A percentile compares a stretch with the other conserved stretches of the same genome.
Evolutionary conservation across 768 basidiomycete genomes (phyloP).

Genomic region (Calvatia gigantea): DNA sequence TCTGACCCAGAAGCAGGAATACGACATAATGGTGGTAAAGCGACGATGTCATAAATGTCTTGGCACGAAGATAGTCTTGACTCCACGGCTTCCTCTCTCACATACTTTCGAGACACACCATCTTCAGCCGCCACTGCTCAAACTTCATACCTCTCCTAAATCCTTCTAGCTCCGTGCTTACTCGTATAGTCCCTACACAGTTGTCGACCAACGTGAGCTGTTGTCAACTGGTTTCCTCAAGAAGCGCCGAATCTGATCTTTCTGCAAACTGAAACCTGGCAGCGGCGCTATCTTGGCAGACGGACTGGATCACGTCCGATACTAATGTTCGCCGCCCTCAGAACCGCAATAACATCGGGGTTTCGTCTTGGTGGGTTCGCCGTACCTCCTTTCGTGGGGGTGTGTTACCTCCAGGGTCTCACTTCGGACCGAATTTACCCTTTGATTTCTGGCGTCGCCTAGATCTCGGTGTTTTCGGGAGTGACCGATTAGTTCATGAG

Average conservation of each 20-base stretch:
- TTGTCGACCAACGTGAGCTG: neutral
- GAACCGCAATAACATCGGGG: neutral
- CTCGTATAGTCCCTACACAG: neutral
- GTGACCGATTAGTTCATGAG: neutral
- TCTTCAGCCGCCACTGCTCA: neutral
- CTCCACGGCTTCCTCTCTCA: constrained; percentile 10
- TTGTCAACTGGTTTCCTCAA: neutral
- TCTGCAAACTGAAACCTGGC: neutral
- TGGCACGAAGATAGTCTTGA: constrained; percentile 12
- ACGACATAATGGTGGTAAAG: constrained; percentile 15
- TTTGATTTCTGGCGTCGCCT: neutral
- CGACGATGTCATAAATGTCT: constrained; percentile 14
- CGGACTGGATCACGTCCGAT: neutral
- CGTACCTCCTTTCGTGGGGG: neutral
- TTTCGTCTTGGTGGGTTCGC: neutral
- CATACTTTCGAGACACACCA: constrained; percentile 4
- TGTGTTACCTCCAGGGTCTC: neutral
- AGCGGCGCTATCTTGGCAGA: constrained; percentile 5
- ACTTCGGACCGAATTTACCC: neutral
- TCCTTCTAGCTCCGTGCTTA: neutral
- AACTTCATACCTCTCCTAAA: neutral
- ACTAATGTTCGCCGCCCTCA: neutral
- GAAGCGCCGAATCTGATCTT: neutral
- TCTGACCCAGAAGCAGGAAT: constrained; percentile 12
- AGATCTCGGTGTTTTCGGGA: neutral